Base-by-base conservation (phyloP, 139 green algal species). In the Nannochloris sp. region DNA sequence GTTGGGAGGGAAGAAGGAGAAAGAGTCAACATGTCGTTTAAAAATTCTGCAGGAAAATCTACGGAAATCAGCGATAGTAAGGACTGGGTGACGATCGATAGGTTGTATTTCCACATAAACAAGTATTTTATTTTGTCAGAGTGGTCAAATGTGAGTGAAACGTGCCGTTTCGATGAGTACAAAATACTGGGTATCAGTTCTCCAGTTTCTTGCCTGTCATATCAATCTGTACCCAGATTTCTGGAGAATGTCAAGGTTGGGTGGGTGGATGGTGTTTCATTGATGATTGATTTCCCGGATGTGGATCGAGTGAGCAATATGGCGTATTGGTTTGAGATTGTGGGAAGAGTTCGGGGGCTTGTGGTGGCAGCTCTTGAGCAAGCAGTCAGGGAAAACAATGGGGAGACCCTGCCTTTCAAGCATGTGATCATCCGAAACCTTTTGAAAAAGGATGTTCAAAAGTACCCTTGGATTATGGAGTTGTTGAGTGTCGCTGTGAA, bases 321-420 rank as follows among this genome's bases (percentile, higher is more conserved):
- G 46, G 87, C 86, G 2, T 81, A 90, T 69, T 94, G 85, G 85
- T 67, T 72, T 3, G 85, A 94, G 73, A 53, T 82, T 16, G 72
- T 90, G 62, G 53, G 82, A 21, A 81, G 85, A 3, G 37, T 81
- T 4, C 85, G 78, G 62, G 81, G 53, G 15, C 51, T 68, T 5
- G 73, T 94, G 10, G 36, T 25, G 1, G 48, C 12, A 34, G n/a
- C 21, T 61, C n/a, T 53, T 8, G n/a, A 53, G 5, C 46, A 53
- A 18, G 15, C 46, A 25, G 46, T 25, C 18, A 19, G 2, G 5
- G 18, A 25, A 19, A 9, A 53, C 15, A 12, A 7, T 12, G 4
- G n/a, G 11, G 15, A 21, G 46, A 21, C 16, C n/a, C 18, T 19
- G 11, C 46, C n/a, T 25, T 19, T n/a, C 12, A 34, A 37, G 12